Evolutionary conservation across 2,329 filamentous ascomycete species (phyloP).

Genomic region (Monilinia vaccinii-corymbosi): DNA sequence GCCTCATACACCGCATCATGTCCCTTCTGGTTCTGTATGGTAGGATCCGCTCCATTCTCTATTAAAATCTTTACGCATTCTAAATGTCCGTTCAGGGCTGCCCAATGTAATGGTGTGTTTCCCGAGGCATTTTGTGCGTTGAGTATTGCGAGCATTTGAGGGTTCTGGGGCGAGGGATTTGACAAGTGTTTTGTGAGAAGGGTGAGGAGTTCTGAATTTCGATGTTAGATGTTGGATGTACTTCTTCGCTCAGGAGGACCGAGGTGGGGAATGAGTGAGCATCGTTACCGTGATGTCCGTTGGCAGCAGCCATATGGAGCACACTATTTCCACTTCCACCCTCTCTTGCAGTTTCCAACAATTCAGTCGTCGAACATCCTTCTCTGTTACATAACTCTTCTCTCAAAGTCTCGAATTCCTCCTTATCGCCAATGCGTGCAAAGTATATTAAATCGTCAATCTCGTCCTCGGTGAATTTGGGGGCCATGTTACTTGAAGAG

Average conservation of each 20-base stretch:
- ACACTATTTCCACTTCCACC: slow-evolving; percentile 66
- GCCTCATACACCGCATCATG: slow-evolving; percentile 72
- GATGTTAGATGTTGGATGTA: not conserved
- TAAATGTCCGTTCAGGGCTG: slow-evolving; percentile 80
- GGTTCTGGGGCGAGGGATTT: slow-evolving; percentile 24
- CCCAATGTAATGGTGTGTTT: slow-evolving; percentile 93
- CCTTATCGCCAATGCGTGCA: slow-evolving; percentile 66
- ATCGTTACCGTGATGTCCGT: slow-evolving; percentile 67
- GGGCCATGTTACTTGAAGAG: slow-evolving; percentile 15
- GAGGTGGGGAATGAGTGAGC: not conserved
- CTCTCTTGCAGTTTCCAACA: slow-evolving; percentile 64
- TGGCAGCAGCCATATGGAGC: slow-evolving; percentile 87
- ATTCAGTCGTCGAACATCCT: slow-evolving; percentile 46
- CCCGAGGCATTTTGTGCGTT: slow-evolving; percentile 69
- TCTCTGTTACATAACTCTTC: slow-evolving; percentile 53
- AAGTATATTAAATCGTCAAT: slow-evolving; percentile 90
- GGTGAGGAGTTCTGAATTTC: slow-evolving; percentile 21
- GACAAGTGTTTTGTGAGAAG: slow-evolving; percentile 36
- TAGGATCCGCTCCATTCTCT: slow-evolving; percentile 66
- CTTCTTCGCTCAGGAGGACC: not conserved
- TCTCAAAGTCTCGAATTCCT: slow-evolving; percentile 54
- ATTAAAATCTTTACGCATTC: slow-evolving; percentile 70
- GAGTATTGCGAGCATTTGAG: slow-evolving; percentile 39
- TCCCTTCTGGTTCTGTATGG: slow-evolving; percentile 71
- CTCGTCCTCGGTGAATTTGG: slow-evolving; percentile 60